Evolutionary conservation across 2,329 filamentous ascomycete genomes (phyloP).

Genomic region (Grosmannia clavigera): DNA sequence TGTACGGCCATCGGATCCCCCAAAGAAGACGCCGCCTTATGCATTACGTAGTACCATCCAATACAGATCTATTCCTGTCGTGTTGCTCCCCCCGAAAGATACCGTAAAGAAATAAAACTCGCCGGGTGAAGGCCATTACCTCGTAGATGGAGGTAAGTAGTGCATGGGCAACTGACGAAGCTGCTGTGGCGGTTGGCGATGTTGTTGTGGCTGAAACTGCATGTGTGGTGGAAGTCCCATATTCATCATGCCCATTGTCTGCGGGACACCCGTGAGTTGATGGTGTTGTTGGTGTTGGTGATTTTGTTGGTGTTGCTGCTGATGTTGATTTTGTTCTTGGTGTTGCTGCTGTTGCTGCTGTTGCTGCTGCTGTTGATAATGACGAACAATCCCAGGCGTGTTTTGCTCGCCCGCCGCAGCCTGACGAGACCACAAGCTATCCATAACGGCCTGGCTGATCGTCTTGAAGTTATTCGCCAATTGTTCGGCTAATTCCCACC

Average conservation of each 20-base stretch:
- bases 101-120: neutral
- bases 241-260: neutral
- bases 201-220: slow-evolving; percentile 7
- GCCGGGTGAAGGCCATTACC: neutral
- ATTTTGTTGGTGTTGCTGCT: too few relatives aligned
- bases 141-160: neutral
- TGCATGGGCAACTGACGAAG: neutral
- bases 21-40: neutral
- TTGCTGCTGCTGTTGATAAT: slow-evolving; percentile 2
- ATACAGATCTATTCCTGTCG: neutral
- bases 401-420: slow-evolving; percentile 8
- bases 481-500: slow-evolving; percentile 45
- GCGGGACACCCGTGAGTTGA: neutral
- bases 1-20: neutral
- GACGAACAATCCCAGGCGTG: neutral
- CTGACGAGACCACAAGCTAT: slow-evolving; percentile 28
- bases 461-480: slow-evolving; percentile 41
- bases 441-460: slow-evolving; percentile 31
- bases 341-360: too few relatives aligned
- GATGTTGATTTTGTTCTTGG: too few relatives aligned
- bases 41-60: neutral
- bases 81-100: neutral
- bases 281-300: neutral
- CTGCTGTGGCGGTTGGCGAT: neutral
- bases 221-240: neutral